These are phyloP conservation scores for Gentiana macrophylla DNA, from an alignment of 257 asterid genomes.

Conservation along the genomic window DNA sequence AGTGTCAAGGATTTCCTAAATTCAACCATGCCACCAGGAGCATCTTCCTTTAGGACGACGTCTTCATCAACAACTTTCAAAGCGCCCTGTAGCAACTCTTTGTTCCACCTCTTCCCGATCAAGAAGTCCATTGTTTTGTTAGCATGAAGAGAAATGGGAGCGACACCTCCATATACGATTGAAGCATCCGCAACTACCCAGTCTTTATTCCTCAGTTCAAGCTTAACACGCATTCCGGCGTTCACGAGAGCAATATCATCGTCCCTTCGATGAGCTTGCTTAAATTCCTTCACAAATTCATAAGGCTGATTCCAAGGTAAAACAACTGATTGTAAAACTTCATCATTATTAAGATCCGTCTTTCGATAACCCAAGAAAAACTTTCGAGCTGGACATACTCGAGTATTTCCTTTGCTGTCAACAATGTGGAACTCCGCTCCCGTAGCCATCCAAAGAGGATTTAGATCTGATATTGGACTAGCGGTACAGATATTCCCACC, in stretches of 20 bases:
- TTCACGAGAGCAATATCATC: conserved; percentile 96
- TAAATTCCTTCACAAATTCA: conserved; percentile 83
- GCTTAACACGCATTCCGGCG: conserved; percentile 79
- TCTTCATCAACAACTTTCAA: conserved; percentile 56
- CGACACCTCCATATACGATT: conserved; percentile 85
- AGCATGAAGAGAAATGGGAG: conserved; percentile 66
- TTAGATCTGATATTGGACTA: conserved; percentile 94
- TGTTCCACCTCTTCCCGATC: conserved; percentile 66
- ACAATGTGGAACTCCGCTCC: conserved; percentile 61
- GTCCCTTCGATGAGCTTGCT: conserved; percentile 93
- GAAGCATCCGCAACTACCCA: conserved; percentile 79
- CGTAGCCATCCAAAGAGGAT: conserved; percentile 91
- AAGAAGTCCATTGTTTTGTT: conserved; percentile 43
- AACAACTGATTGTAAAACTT: conserved; percentile 65
- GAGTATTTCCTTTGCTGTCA: conserved; percentile 49
- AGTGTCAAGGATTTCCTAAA: conserved; percentile 69
- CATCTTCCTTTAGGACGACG: conserved; percentile 66
- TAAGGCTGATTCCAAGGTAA: conserved; percentile 68
- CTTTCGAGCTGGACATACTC: conserved; percentile 54
- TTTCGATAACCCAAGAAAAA: conserved; percentile 84
- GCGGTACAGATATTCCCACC: conserved; percentile 99
- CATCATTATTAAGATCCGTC: conserved; percentile 63
- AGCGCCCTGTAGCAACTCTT: conserved; percentile 52
- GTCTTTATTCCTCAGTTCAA: conserved; percentile 42
- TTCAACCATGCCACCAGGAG: conserved; percentile 98